Evolutionary conservation across 139 green algal genomes (phyloP), one percentile per base, ranked within the genome.

Genomic region (Chlamydomonas schloesseri): DNA sequence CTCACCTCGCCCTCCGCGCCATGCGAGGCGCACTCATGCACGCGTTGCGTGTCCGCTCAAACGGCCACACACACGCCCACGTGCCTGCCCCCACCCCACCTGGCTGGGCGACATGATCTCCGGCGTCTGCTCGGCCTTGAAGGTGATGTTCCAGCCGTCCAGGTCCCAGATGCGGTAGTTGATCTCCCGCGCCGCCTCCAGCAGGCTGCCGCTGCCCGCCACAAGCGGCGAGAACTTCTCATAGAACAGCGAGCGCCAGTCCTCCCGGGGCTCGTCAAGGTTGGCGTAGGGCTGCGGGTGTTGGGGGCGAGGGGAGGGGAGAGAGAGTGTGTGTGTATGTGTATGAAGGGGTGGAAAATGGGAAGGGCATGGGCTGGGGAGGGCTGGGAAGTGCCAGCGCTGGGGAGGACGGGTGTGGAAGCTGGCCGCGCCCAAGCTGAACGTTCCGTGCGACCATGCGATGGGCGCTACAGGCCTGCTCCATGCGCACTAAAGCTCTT

Each of bases 41-140:
- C n/a, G n/a, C n/a, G n/a, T n/a, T n/a, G n/a, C n/a, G n/a, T n/a
- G n/a, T n/a, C n/a, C n/a, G n/a, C n/a, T n/a, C n/a, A n/a, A n/a
- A n/a, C n/a, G n/a, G n/a, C n/a, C n/a, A n/a, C n/a, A n/a, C n/a
- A n/a, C n/a, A n/a, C n/a, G n/a, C n/a, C n/a, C n/a, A n/a, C n/a
- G n/a, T n/a, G n/a, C n/a, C n/a, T n/a, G n/a, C n/a, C n/a, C n/a
- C n/a, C n/a, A n/a, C n/a, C n/a, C 60, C 24, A 67, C 60, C 60
- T 95, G 93, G 29, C 72, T 88, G 31, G 89, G 89, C 2, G 89
- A 92, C 91, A 94, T 91, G 80, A 94, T 93, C 14, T 92, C 89
- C 24, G 93, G 93, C 1, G 89, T 92, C 64, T 94, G 89, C 65
- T 89, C 85, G 20, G 90, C 23, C 53, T 81, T 77, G 65, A 94